Evolutionary conservation across 345 rosid genomes (phyloP).

Genomic region (Camelina laxa): DNA sequence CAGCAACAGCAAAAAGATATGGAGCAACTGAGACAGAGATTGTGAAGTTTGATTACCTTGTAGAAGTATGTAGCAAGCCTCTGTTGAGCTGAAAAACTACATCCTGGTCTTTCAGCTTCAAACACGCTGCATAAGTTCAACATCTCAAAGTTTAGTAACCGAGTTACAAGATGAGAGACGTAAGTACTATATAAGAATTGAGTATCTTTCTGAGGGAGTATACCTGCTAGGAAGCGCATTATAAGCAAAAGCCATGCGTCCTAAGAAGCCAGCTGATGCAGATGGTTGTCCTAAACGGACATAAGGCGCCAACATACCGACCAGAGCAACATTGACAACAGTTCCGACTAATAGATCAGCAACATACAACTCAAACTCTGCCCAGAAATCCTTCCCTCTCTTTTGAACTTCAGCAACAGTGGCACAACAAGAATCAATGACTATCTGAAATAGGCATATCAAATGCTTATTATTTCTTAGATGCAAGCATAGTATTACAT

Average conservation of each 20-base stretch:
- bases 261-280: slow-evolving; percentile 65
- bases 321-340: slow-evolving; percentile 84
- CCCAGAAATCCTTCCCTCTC: slow-evolving; percentile 94
- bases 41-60: slow-evolving; percentile 49
- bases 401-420: slow-evolving; percentile 93
- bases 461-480: neutral
- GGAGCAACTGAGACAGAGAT: neutral
- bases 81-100: slow-evolving; percentile 68
- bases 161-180: neutral
- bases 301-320: slow-evolving; percentile 95
- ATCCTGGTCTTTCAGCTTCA: slow-evolving; percentile 89
- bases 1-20: neutral
- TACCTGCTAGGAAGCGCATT: slow-evolving; percentile 96
- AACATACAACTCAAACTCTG: slow-evolving; percentile 87
- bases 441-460: slow-evolving; percentile 60
- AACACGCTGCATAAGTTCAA: slow-evolving; percentile 61
- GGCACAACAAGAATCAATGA: slow-evolving; percentile 89
- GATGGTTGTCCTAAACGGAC: slow-evolving; percentile 80
- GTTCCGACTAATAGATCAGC: slow-evolving; percentile 92
- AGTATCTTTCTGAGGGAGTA: neutral
- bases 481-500: neutral
- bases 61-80: slow-evolving; percentile 77
- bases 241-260: slow-evolving; percentile 68
- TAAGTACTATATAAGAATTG: neutral
- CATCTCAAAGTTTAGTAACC: slow-evolving; percentile 1